phyloP scores from a whole-genome alignment of 1,284 basidiomycete species.

The Pseudozyma flocculosa region DNA sequence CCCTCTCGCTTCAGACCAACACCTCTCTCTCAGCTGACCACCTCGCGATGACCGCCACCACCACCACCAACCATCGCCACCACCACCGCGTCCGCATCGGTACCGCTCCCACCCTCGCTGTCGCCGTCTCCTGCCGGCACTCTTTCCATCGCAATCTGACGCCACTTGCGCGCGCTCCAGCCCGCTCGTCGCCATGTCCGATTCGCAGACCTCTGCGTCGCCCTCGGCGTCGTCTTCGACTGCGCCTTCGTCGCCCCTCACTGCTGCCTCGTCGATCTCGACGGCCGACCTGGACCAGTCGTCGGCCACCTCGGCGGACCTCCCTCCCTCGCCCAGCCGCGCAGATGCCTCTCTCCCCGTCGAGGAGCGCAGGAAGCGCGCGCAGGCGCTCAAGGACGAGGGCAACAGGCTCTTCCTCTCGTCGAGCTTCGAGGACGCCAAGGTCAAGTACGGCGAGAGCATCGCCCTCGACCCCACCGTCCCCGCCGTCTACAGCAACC shows the following conservation, averaged over 20 bases:
- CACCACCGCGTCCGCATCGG: too few species aligned
- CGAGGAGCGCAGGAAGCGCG: conserved; percentile 33
- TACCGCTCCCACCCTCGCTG: too few species aligned
- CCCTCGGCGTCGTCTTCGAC: conserved; percentile 5
- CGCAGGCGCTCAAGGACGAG: conserved; percentile 39
- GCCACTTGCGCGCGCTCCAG: too few species aligned
- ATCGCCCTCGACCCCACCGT: conserved; percentile 49
- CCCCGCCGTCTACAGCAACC: conserved; percentile 48
- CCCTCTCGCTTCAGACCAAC: too few species aligned
- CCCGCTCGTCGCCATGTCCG: too few species aligned
- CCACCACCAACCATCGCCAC: too few species aligned
- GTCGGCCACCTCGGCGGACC: conserved; percentile 45
- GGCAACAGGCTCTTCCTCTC: conserved; percentile 52
- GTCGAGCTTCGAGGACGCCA: conserved; percentile 45
- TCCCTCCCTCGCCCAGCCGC: conserved; percentile 37
- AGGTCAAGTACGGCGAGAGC: conserved; percentile 46
- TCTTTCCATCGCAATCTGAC: too few species aligned
- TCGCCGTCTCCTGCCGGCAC: too few species aligned
- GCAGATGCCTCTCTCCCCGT: conserved; percentile 30
- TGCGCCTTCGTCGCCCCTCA: neutral
- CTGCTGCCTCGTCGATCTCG: conserved; percentile 2
- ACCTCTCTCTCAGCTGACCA: too few species aligned
- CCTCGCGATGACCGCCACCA: too few species aligned
- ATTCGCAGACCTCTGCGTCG: too few species aligned
- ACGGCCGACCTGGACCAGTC: conserved; percentile 29